phyloP scores from a whole-genome alignment of 2,329 filamentous ascomycete genomes.

The Diaporthe citri region DNA sequence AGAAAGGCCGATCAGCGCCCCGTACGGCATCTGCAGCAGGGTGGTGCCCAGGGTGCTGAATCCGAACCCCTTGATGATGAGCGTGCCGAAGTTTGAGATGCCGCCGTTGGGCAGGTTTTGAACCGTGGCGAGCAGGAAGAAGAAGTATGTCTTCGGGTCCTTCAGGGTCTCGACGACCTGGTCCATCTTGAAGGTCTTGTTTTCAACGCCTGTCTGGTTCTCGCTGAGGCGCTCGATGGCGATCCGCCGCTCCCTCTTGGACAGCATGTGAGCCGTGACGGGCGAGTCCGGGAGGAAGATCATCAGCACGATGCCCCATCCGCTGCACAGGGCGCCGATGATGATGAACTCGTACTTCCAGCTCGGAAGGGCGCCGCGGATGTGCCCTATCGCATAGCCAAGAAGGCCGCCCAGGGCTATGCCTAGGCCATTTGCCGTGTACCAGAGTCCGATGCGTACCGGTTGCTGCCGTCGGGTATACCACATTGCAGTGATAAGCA shows the following conservation, averaged over 20 bases:
- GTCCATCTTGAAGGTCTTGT: constrained; percentile 45
- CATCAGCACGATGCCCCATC: constrained; percentile 45
- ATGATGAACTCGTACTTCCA: constrained; percentile 54
- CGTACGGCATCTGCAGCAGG: constrained; percentile 46
- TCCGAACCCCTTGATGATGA: constrained; percentile 66
- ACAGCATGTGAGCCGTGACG: constrained; percentile 43
- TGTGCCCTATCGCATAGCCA: constrained; percentile 52
- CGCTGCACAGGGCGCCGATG: constrained; percentile 50
- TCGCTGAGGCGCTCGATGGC: constrained; percentile 49
- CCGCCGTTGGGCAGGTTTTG: constrained; percentile 47
- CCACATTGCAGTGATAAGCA: constrained; percentile 40
- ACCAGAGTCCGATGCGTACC: constrained; percentile 40
- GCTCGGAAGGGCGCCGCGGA: constrained; percentile 44
- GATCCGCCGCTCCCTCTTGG: constrained; percentile 45
- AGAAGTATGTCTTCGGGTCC: constrained; percentile 49
- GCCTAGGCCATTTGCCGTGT: constrained; percentile 39
- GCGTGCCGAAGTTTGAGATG: constrained; percentile 57
- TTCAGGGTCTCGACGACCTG: constrained; percentile 50
- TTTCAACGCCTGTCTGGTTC: constrained; percentile 53
- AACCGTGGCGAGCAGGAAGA: constrained; percentile 42
- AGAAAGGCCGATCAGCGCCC: constrained; percentile 46
- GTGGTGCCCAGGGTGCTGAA: constrained; percentile 61
- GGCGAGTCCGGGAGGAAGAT: constrained; percentile 44
- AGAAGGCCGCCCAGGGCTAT: constrained; percentile 47
- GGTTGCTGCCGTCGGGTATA: constrained; percentile 38